Evolutionary conservation across 2,329 filamentous ascomycete species (phyloP).

Genomic region (Ascochyta lentis): DNA sequence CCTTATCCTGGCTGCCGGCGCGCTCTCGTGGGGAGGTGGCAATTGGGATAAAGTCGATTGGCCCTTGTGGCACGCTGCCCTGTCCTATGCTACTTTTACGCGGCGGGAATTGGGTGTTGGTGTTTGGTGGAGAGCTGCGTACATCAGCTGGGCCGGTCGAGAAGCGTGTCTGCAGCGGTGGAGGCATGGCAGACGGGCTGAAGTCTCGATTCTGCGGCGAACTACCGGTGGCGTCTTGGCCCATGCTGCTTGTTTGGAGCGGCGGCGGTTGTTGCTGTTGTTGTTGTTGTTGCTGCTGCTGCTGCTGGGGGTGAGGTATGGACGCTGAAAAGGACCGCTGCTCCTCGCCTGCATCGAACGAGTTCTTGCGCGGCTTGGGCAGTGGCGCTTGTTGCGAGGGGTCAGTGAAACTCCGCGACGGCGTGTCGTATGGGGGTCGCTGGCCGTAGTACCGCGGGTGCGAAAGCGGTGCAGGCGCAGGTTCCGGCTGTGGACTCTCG

Average conservation of each 20-base stretch:
- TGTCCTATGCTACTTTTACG: conserved; percentile 68
- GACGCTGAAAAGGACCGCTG: conserved; percentile 56
- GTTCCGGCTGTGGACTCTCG: conserved; percentile 50
- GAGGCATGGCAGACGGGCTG: conserved; percentile 60
- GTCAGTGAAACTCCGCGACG: conserved; percentile 51
- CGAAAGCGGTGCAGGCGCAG: conserved; percentile 45
- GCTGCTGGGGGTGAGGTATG: conserved; percentile 30
- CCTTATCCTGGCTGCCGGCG: conserved; percentile 53
- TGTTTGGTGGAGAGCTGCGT: conserved; percentile 36
- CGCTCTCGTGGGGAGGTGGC: conserved; percentile 36
- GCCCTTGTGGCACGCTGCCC: conserved; percentile 25
- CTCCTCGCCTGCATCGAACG: conserved; percentile 64
- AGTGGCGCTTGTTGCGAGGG: conserved; percentile 43
- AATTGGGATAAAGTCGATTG: conserved; percentile 13
- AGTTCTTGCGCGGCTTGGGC: conserved; percentile 51
- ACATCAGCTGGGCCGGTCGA: conserved; percentile 48
- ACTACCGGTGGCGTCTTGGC: conserved; percentile 41
- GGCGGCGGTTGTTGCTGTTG: conserved; percentile 22
- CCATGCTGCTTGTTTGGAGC: conserved; percentile 36
- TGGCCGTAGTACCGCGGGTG: conserved; percentile 54
- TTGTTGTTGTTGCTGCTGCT: conserved; percentile 19
- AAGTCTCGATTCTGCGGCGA: conserved; percentile 56
- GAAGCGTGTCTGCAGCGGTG: conserved; percentile 55
- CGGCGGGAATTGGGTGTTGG: conserved; percentile 60
- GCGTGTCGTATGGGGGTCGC: conserved; percentile 26